Evolutionary conservation across 225 moss, liverwort and hornwort species (phyloP).

Genomic region (Pleurozium schreberi): DNA sequence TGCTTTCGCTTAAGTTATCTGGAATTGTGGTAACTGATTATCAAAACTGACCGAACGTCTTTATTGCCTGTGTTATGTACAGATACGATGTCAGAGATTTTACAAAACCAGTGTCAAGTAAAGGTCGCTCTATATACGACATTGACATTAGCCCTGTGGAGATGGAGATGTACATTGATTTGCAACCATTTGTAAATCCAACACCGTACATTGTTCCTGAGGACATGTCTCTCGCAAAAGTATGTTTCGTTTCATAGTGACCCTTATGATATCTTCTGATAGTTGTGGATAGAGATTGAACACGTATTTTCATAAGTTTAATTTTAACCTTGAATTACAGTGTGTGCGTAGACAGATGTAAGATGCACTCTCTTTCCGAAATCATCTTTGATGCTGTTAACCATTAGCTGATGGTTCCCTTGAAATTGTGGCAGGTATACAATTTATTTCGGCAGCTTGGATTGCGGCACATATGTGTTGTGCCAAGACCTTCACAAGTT

Average conservation of each 20-base stretch:
- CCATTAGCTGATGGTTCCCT: neutral
- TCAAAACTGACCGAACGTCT: neutral
- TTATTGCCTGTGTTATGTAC: neutral
- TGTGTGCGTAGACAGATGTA: neutral
- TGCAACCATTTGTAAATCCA: constrained; percentile 95
- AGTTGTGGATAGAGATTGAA: neutral
- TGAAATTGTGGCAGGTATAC: constrained; percentile 53
- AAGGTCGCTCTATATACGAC: constrained; percentile 77
- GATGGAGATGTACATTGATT: constrained; percentile 89
- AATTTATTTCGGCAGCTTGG: constrained; percentile 98
- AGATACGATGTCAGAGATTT: constrained; percentile 92
- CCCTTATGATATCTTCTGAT: neutral
- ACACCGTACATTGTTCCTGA: constrained; percentile 94
- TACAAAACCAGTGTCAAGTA: constrained; percentile 94
- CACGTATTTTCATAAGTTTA: neutral
- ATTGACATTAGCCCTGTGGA: constrained; percentile 73
- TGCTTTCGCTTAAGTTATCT: neutral
- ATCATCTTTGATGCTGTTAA: neutral
- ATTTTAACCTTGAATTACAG: neutral
- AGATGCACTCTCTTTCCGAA: neutral
- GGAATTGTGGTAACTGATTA: neutral
- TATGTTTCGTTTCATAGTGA: constrained; percentile 9
- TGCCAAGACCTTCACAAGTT: constrained; percentile 79
- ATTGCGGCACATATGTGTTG: constrained; percentile 93
- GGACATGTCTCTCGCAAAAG: constrained; percentile 96